phyloP scores from a whole-genome alignment of 306 rosid genomes.

The Crataegus laevigata region DNA sequence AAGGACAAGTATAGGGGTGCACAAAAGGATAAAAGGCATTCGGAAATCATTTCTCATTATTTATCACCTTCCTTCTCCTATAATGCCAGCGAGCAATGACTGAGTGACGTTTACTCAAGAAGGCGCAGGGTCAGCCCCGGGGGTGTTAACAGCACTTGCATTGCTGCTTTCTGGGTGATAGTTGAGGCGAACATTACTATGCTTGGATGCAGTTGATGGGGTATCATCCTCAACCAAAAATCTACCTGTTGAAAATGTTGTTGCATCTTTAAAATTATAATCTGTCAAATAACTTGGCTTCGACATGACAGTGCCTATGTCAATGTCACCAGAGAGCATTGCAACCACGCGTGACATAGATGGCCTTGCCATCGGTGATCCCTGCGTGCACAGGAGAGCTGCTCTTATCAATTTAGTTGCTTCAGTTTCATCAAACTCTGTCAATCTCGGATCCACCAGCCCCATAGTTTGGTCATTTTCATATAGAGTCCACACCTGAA shows the following conservation, averaged over 20 bases:
- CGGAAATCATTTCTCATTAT: background rate
- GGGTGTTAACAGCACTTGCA: background rate
- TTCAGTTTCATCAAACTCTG: no score
- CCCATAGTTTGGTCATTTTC: no score
- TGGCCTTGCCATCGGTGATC: slow-evolving; percentile 12
- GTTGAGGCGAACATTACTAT: background rate
- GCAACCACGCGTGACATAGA: slow-evolving; percentile 25
- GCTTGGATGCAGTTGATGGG: background rate
- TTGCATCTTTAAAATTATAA: slow-evolving; percentile 10
- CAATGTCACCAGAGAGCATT: slow-evolving; percentile 17
- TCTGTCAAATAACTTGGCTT: slow-evolving; percentile 26
- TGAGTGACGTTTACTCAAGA: background rate
- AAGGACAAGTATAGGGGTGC: background rate
- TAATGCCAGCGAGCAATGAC: background rate
- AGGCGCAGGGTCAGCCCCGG: background rate
- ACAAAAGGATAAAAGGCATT: no score
- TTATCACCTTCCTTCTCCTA: slow-evolving; percentile 17
- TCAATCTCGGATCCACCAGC: no score
- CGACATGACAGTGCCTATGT: background rate
- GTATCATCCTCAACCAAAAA: background rate
- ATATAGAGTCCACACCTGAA: no score
- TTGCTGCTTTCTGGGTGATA: background rate
- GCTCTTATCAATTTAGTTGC: slow-evolving; percentile 5
- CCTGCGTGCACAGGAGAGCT: slow-evolving; percentile 26
- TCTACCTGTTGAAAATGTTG: background rate